Conservation (phyloP, 192 early-diverging fungal species). For the Spizellomyces sp. region DNA sequence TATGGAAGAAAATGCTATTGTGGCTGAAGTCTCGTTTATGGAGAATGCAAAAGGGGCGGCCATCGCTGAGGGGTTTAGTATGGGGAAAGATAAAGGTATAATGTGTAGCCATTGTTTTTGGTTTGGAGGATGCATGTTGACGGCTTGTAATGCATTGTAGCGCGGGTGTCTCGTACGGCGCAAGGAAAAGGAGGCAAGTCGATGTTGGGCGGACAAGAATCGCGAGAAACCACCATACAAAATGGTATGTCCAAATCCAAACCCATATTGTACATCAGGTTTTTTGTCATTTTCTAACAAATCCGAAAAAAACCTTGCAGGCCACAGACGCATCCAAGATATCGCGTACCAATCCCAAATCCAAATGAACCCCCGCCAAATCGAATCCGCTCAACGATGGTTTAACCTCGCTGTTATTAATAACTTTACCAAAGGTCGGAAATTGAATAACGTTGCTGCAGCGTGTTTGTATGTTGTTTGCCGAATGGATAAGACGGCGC, state of each 20-base stretch:
- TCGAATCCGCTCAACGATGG: slow-evolving; percentile 81
- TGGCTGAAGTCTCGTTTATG: slow-evolving; percentile 87
- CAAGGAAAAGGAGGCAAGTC: slow-evolving; percentile 1
- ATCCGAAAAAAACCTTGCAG: too few species aligned
- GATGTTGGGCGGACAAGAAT: slow-evolving; percentile 30
- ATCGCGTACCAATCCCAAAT: slow-evolving; percentile 70
- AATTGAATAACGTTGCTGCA: slow-evolving; percentile 73
- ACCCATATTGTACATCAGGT: too few species aligned
- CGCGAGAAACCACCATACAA: slow-evolving; percentile 47
- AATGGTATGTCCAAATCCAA: slow-evolving; percentile 37
- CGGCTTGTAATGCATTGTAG: slow-evolving; percentile 11
- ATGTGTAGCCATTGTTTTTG: neutral
- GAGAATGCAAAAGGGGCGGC: slow-evolving; percentile 87
- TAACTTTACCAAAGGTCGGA: slow-evolving; percentile 81
- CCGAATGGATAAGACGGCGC: slow-evolving; percentile 77
- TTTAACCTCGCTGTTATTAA: slow-evolving; percentile 78
- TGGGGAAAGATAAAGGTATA: slow-evolving; percentile 33
- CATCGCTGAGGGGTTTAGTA: slow-evolving; percentile 52
- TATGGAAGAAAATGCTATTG: slow-evolving; percentile 89
- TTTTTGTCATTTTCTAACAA: too few species aligned
- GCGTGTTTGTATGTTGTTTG: slow-evolving; percentile 93
- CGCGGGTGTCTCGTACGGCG: neutral
- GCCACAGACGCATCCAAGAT: slow-evolving; percentile 70
- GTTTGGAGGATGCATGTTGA: neutral
- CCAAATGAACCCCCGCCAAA: slow-evolving; percentile 69